phyloP scores from a whole-genome alignment of 208 protist genomes.

The Trypanosoma lewisi region DNA sequence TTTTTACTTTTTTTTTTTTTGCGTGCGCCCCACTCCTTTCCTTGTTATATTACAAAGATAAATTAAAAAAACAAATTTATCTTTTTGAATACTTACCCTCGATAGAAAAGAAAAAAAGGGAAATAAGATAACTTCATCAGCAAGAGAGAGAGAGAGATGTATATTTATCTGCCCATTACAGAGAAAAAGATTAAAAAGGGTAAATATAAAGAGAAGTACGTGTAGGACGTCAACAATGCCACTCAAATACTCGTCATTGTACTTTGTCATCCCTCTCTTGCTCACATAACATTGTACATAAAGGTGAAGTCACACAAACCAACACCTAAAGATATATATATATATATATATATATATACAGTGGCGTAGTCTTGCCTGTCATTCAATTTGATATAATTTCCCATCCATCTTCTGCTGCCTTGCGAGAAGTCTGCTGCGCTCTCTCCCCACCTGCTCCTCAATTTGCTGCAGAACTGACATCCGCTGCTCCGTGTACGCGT shows the following conservation, averaged over 20 bases:
- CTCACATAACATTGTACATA: not conserved
- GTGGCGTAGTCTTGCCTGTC: not conserved
- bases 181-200: too few relatives aligned
- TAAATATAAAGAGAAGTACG: too few relatives aligned
- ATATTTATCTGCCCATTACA: too few relatives aligned
- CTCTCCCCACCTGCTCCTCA: slow-evolving; percentile 23
- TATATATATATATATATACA: not conserved
- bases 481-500: slow-evolving; percentile 31
- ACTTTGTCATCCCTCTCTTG: not conserved
- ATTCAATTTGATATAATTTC: slow-evolving; percentile 19
- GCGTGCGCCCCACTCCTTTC: too few relatives aligned
- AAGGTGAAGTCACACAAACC: not conserved
- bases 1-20: too few relatives aligned
- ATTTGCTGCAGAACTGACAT: slow-evolving; percentile 31
- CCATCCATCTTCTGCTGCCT: slow-evolving; percentile 26
- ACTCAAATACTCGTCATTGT: too few relatives aligned
- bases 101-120: not conserved
- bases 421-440: slow-evolving; percentile 21
- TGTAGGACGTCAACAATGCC: too few relatives aligned
- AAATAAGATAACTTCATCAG: not conserved
- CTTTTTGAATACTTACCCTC: not conserved
- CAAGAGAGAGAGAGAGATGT: too few relatives aligned
- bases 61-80: too few relatives aligned
- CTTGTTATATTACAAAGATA: too few relatives aligned
- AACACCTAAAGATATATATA: not conserved